Base-by-base conservation (phyloP, 257 asterid genomes). In the Gentiana straminea region DNA sequence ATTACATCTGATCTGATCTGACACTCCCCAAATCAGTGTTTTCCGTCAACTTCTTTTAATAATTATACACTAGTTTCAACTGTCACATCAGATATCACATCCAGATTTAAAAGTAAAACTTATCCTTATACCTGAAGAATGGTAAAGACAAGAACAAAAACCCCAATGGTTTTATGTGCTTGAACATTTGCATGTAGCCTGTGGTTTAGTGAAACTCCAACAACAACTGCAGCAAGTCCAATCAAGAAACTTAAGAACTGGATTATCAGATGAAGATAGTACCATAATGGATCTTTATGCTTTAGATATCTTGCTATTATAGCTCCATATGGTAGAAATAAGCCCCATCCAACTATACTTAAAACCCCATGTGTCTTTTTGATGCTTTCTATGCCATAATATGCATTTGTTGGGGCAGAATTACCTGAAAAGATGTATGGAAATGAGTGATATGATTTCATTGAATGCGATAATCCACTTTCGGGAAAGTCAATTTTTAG, bases 121-220 rank as follows among this genome's bases (percentile, higher is more conserved):
- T 3, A 51, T 34, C 54, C 5, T 41, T 68, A 45, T 54, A 89
- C 97, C 87, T 90, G 96, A 51, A 91, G 92, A 66, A 84, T 64
- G 13, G 86, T 72, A 62, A 87, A 70, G 13, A 79, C 75, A 46
- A 91, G 81, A 13, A 91, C 72, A 57, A 84, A 85, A 35, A 91
- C 77, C 43, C 96, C 96, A 2, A 84, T 73, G 69, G 96, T 95
- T 68, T 74, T 85, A 69, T 91, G 98, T 51, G 87, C 73, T 9
- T 84, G 82, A 64, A 84, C 72, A 68, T 71, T 53, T 38, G 57
- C 82, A 11, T 84, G 96, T 58, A 87, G 71, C 75, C 61, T 70
- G 63, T 70, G 57, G 54, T 81, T 60, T 64, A 91, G 86, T 45
- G 94, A 77, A 49, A 84, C 62, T 45, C 98, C 98, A 0, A 81